Percentiles rank a stretch among this genome's conserved stretches.
phyloP scores from a whole-genome alignment of 345 rosid species.

The Raphanus raphanistrum region DNA sequence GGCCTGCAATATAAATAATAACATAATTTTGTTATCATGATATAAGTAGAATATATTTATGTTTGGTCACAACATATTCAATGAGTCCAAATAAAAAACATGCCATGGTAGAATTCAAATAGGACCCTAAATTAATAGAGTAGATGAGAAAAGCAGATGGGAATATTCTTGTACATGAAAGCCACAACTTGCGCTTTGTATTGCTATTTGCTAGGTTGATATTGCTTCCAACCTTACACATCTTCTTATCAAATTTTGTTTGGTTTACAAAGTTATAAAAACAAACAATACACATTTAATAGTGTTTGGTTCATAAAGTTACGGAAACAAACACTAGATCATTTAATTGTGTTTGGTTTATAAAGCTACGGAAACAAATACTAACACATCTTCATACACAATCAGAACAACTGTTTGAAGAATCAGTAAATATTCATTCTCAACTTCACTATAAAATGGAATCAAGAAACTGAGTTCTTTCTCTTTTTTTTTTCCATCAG shows the following conservation, averaged over 20 bases:
- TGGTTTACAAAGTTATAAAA: no score
- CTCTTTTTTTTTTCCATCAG: background rate
- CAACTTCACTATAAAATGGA: background rate
- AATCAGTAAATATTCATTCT: background rate
- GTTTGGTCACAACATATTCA: no score
- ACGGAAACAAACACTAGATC: background rate
- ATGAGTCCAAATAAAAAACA: no score
- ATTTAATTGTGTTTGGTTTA: background rate
- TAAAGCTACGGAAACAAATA: background rate
- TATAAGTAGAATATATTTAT: no score
- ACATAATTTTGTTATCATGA: no score
- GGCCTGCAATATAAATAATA: no score
- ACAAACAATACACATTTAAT: no score
- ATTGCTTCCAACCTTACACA: slow-evolving; percentile 15
- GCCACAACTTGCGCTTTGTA: slow-evolving; percentile 10
- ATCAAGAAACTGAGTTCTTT: background rate
- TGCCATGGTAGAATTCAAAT: no score
- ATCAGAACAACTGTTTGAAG: background rate
- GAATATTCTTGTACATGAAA: slow-evolving; percentile 13
- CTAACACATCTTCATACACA: background rate
- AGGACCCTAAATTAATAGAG: no score
- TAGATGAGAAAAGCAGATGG: background rate
- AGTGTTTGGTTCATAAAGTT: background rate
- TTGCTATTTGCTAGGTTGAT: slow-evolving; percentile 6
- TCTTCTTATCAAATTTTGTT: background rate